Base-by-base conservation (phyloP, 805 yeast species). In the Vanderwaltozyma yarrowii region DNA sequence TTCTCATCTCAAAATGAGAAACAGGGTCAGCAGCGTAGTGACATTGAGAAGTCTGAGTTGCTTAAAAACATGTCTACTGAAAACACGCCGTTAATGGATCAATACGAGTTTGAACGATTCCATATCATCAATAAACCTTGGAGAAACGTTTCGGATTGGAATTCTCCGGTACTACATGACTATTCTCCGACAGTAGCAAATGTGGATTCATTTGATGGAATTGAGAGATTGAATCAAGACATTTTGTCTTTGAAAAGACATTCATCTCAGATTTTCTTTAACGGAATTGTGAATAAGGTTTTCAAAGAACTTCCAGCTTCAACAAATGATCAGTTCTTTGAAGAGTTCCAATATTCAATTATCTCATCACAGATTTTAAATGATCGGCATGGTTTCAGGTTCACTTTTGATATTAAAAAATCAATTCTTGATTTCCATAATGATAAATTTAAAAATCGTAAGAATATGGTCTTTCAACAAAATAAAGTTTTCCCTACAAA, bases 281-380 rank as follows among this genome's bases (percentile, higher is more conserved):
- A n/a, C n/a, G n/a, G n/a, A n/a, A n/a, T n/a, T n/a, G n/a, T n/a
- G n/a, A 13, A 31, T n/a, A 31, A 25, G 24, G 10, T 36, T 14
- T 26, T 36, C 30, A 3, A 7, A 18, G 15, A 21, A 30, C 19
- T 30, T 11, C 34, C 34, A 2, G 5, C 5, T n/a, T 7, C 15
- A 14, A 25, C 17, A 12, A 15, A 44, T 23, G 42, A 42, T 20
- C 45, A 43, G 24, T 74, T 73, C 45, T 44, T 62, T 20, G 80
- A 75, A 40, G 73, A 73, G 44, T 71, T 73, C 44, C 64, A 73
- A 33, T 75, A 73, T 48, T 52, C 62, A 3, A 50, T 74, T 2
- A 64, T 74, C 5, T 66, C 76, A 4, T 70, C 76, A 7, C 70
- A 66, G 38, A 53, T 74, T 15, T 50, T 74, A 25, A 69, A 67